These are phyloP conservation scores for Fusarium sp. DNA, from an alignment of 2,329 filamentous ascomycete genomes.

Conservation along the genomic window DNA sequence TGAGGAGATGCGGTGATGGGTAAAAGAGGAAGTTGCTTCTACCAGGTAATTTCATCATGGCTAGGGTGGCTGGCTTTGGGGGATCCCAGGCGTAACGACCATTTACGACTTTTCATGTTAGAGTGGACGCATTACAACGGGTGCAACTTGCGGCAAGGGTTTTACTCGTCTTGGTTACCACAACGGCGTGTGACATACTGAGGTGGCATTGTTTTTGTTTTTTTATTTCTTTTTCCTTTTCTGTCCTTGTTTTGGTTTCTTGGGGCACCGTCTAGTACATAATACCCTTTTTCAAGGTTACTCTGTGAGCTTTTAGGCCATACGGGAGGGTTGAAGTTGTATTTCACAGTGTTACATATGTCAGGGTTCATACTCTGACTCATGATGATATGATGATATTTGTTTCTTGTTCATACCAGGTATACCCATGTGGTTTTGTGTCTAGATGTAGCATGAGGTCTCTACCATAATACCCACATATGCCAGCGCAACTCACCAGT, in stretches of 20 bases:
- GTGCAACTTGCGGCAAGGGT: slow-evolving; percentile 32
- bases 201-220: slow-evolving; percentile 10
- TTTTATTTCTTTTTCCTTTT: slow-evolving; percentile 5
- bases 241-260: slow-evolving; percentile 2
- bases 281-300: slow-evolving; percentile 33
- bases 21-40: background rate
- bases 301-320: slow-evolving; percentile 22
- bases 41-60: slow-evolving; percentile 13
- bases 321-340: slow-evolving; percentile 23
- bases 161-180: slow-evolving; percentile 22
- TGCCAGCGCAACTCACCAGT: background rate
- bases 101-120: slow-evolving; percentile 39
- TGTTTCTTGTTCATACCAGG: background rate
- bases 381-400: slow-evolving; percentile 38
- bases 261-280: slow-evolving; percentile 22
- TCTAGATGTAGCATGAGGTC: background rate
- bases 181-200: slow-evolving; percentile 4
- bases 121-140: slow-evolving; percentile 30
- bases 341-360: slow-evolving; percentile 26
- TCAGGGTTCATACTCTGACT: slow-evolving; percentile 28
- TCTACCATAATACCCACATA: background rate
- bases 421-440: background rate
- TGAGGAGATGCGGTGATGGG: slow-evolving; percentile 60
- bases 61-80: slow-evolving; percentile 3
- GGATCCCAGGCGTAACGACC: slow-evolving; percentile 33